These are phyloP conservation scores for Gryganskiella cystojenkinii DNA, from an alignment of 192 early-diverging fungal species.

Conservation along the genomic window DNA sequence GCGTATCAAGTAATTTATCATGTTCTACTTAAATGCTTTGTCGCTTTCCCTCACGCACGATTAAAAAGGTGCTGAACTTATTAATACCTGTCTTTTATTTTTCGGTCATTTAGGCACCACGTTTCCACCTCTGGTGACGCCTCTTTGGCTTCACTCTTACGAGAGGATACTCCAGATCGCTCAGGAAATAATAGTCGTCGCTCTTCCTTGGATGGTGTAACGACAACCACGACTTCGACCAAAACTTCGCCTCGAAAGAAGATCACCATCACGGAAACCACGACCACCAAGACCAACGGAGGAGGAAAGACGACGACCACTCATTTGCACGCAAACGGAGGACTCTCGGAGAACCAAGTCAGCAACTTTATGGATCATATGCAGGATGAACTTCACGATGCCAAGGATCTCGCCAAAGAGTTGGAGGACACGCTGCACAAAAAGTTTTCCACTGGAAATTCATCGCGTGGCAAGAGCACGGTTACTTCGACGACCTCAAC, in stretches of 20 bases:
- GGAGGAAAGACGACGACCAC: neutral
- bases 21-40: too few species aligned
- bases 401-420: constrained; percentile 7
- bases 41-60: neutral
- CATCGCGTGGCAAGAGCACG: neutral
- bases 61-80: neutral
- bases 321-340: neutral
- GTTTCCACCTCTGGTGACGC: neutral
- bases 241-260: constrained; percentile 20
- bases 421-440: constrained; percentile 19
- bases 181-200: constrained; percentile 3
- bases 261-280: neutral
- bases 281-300: neutral
- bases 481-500: constrained; percentile 2
- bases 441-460: constrained; percentile 11
- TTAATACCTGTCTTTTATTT: too few species aligned
- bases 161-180: neutral
- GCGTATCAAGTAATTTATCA: constrained; percentile 35
- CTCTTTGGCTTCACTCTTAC: too few species aligned
- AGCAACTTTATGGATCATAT: constrained; percentile 29
- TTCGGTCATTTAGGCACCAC: too few species aligned
- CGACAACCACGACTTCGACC: constrained; percentile 11
- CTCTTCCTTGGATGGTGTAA: constrained; percentile 20
- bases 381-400: constrained; percentile 19
- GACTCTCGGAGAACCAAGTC: constrained; percentile 25